Evolutionary conservation across 2,329 filamentous ascomycete genomes (phyloP), one percentile per base, ranked within the genome.

Genomic region (Trichoderma koningii): DNA sequence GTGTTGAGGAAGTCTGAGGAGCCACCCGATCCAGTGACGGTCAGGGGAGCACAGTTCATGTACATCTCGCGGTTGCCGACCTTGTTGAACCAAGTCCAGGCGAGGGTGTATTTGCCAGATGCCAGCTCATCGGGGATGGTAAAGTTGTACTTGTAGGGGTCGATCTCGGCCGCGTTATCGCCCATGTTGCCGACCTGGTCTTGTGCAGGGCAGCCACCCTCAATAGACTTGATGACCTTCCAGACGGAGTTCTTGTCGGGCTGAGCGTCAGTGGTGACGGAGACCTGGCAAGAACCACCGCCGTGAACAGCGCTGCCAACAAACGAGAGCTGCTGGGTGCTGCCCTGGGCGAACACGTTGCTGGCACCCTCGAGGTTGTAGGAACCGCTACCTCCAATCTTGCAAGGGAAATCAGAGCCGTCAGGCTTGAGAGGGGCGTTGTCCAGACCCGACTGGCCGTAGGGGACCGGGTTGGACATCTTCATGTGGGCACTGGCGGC

Each of bases 71-170:
- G 89, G 80, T 97, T 97, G 3, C 95, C 95, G 10, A 96, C 73
- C 66, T 89, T 90, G 81, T 98, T 98, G 78, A 96, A 87, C 95
- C 95, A 98, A 0, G 92, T 92, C 93, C 93, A 98, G 0, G 92
- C 92, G 5, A 98, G 82, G 0, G 88, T 91, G 28, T 90, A 93
- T 47, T 93, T 84, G 4, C 94, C 95, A 1, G 88, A 80, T 9
- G 88, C 86, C 53, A 97, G 83, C 23, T 88, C 85, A 0, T 82
- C 75, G 0, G 93, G 94, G 6, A 97, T 86, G 0, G 79, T 84
- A 78, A 89, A 96, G 34, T 85, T 79, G 76, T 91, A 95, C 0
- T 78, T 81, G 72, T 83, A 83, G 0, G 87, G 83, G 44, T 83
- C 79, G 0, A 67, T 67, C 0, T 76, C 75, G 2, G 71, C 70